phyloP scores from a whole-genome alignment of 2,329 filamentous ascomycete genomes.

The Sporothrix dimorphospora region DNA sequence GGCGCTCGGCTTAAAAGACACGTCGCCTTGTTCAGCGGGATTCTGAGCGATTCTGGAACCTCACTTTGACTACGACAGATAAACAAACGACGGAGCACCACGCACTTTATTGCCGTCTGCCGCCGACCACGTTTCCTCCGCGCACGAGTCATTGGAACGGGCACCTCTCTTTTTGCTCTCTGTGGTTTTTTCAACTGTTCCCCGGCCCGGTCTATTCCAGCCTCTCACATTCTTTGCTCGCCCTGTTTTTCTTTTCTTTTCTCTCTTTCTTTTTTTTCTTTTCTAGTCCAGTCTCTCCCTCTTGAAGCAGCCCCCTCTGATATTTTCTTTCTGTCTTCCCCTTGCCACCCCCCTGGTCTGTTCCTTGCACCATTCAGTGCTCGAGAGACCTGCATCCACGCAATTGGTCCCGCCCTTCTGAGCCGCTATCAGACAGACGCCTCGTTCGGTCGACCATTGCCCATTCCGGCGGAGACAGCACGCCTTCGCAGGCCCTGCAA shows the following conservation, averaged over 20 bases:
- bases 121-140: conserved; percentile 20
- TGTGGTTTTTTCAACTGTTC: neutral
- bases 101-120: neutral
- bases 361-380: neutral
- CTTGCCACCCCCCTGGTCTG: neutral
- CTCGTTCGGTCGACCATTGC: neutral
- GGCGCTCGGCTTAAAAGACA: conserved; percentile 28
- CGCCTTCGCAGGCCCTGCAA: conserved; percentile 13
- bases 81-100: conserved; percentile 11
- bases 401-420: conserved; percentile 20
- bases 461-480: conserved; percentile 16
- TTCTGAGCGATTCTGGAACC: conserved; percentile 24
- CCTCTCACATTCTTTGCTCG: neutral
- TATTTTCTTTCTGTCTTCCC: neutral
- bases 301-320: neutral
- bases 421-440: conserved; percentile 19
- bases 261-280: conserved; percentile 15
- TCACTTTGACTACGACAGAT: conserved; percentile 13
- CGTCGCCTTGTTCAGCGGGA: conserved; percentile 30
- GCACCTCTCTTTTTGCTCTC: neutral
- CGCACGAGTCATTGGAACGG: conserved; percentile 21
- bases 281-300: neutral
- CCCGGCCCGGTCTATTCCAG: neutral
- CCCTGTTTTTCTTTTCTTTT: neutral
- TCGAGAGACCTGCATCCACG: conserved; percentile 4